phyloP scores from a whole-genome alignment of 257 asterid genomes.

The Jaltomata sinuosa region DNA sequence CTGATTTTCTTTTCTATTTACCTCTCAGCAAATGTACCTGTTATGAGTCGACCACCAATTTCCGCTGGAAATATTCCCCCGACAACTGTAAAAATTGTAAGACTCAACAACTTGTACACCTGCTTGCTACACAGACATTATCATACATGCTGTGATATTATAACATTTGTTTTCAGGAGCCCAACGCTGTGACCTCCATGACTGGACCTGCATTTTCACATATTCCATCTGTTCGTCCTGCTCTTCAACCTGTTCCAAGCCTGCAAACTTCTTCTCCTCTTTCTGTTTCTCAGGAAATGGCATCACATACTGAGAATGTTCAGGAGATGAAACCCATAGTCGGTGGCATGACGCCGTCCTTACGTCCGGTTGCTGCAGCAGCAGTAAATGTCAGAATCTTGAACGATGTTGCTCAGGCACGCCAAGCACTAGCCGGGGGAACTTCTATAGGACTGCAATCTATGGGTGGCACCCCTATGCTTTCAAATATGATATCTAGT shows the following conservation, averaged over 20 bases:
- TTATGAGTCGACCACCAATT: slow-evolving; percentile 51
- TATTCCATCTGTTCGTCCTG: slow-evolving; percentile 55
- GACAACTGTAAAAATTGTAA: slow-evolving; percentile 86
- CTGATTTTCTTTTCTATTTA: slow-evolving; percentile 8
- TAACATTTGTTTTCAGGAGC: slow-evolving; percentile 52
- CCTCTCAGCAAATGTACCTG: slow-evolving; percentile 17
- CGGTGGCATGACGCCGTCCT: slow-evolving; percentile 36
- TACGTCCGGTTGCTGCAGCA: slow-evolving; percentile 64
- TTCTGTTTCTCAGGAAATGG: slow-evolving; percentile 64
- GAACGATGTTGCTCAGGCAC: slow-evolving; percentile 83
- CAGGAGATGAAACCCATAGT: slow-evolving; percentile 71
- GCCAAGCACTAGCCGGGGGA: slow-evolving; percentile 72
- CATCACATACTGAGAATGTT: slow-evolving; percentile 37
- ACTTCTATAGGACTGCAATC: slow-evolving; percentile 61
- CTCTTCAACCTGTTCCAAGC: slow-evolving; percentile 55
- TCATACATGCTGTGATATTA: background rate
- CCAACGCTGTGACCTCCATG: slow-evolving; percentile 51
- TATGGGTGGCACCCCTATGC: slow-evolving; percentile 75
- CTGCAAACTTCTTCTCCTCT: slow-evolving; percentile 83
- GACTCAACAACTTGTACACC: slow-evolving; percentile 9
- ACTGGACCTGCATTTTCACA: slow-evolving; percentile 63
- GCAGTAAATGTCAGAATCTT: slow-evolving; percentile 82
- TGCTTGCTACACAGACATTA: background rate
- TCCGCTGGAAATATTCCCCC: slow-evolving; percentile 58
- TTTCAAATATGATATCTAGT: slow-evolving; percentile 79